Evolutionary conservation across 805 yeast genomes (phyloP).

Genomic region (Naumovozyma dairenensis): DNA sequence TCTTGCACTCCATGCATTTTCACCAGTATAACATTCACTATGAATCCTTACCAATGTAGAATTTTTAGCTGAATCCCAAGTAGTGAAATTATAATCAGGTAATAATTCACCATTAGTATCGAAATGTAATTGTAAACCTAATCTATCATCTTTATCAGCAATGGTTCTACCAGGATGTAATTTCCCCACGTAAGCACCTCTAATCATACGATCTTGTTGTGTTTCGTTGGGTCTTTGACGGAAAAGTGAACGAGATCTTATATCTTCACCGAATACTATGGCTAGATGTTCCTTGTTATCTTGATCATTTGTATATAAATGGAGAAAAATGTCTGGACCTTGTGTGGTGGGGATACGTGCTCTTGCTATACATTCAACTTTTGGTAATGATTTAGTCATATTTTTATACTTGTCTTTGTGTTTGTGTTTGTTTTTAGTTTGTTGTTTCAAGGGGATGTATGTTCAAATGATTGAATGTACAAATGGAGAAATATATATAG

Average conservation of each 20-base stretch:
- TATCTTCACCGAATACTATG: conserved; percentile 89
- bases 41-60: conserved; percentile 75
- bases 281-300: conserved; percentile 95
- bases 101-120: conserved; percentile 32
- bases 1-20: conserved; percentile 97
- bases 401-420: neutral
- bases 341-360: conserved; percentile 95
- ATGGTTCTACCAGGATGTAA: conserved; percentile 73
- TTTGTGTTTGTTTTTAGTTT: neutral
- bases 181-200: conserved; percentile 93
- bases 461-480: too few relatives aligned
- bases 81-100: conserved; percentile 9
- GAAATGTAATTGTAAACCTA: conserved; percentile 33
- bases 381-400: conserved; percentile 40
- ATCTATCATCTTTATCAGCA: conserved; percentile 53
- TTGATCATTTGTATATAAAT: conserved; percentile 73
- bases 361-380: conserved; percentile 79
- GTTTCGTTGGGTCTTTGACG: conserved; percentile 43
- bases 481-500: too few relatives aligned
- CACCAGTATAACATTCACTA: conserved; percentile 97
- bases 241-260: conserved; percentile 68
- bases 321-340: conserved; percentile 90
- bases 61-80: conserved; percentile 24
- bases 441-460: neutral
- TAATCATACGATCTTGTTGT: conserved; percentile 91